phyloP scores from a whole-genome alignment of 1,139 yeast species.

The Torulaspora globosa region DNA sequence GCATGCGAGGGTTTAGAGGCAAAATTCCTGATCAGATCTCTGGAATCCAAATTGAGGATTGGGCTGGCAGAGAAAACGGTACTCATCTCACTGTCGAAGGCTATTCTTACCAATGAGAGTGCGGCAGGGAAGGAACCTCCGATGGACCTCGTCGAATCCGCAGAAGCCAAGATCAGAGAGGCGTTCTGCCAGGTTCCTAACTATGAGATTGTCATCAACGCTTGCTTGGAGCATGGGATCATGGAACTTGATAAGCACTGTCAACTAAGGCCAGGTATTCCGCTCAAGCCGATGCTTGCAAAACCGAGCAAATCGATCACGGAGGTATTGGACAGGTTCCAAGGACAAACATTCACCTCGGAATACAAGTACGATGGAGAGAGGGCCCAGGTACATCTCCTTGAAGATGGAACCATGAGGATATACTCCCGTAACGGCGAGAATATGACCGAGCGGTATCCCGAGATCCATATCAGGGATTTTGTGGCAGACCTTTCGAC shows the following conservation, averaged over 20 bases:
- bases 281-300: constrained; percentile 96
- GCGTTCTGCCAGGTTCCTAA: constrained; percentile 92
- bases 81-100: constrained; percentile 76
- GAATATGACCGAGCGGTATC: constrained; percentile 94
- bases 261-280: constrained; percentile 84
- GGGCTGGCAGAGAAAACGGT: constrained; percentile 95
- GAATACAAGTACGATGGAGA: constrained; percentile 98
- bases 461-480: constrained; percentile 74
- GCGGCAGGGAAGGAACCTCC: constrained; percentile 27
- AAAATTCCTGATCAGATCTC: constrained; percentile 78
- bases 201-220: constrained; percentile 68
- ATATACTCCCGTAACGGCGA: constrained; percentile 93
- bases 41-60: constrained; percentile 89
- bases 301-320: constrained; percentile 91
- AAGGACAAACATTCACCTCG: constrained; percentile 81
- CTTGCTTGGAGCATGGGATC: constrained; percentile 66
- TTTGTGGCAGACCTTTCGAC: constrained; percentile 44
- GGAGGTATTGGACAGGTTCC: constrained; percentile 85
- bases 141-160: constrained; percentile 46
- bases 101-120: constrained; percentile 61
- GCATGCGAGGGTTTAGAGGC: constrained; percentile 89
- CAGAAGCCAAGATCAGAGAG: constrained; percentile 77
- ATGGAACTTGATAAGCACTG: constrained; percentile 61
- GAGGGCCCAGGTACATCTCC: constrained; percentile 87
- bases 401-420: constrained; percentile 61